These are phyloP conservation scores for Ganoderma boninense DNA, from an alignment of 1,284 basidiomycete species.

Conservation along the genomic window DNA sequence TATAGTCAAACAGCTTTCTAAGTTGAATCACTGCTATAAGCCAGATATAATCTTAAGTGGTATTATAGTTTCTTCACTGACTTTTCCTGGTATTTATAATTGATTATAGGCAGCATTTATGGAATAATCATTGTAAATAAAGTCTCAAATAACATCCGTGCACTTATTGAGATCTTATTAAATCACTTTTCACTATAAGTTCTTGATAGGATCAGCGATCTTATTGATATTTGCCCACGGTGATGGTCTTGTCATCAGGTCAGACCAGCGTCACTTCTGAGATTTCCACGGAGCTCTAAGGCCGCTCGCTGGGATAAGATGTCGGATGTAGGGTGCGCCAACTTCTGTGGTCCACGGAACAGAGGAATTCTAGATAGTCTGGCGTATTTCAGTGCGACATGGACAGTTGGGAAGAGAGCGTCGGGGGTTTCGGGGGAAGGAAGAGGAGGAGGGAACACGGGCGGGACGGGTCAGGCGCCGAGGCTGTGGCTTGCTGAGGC, in stretches of 20 bases:
- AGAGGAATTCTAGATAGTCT: neutral
- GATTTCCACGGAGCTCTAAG: neutral
- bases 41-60: no score
- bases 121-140: no score
- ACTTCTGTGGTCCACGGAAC: neutral
- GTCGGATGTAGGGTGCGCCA: neutral
- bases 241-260: neutral
- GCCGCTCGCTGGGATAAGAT: neutral
- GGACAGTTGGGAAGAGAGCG: neutral
- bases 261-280: neutral
- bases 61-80: no score
- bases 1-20: no score
- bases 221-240: no score
- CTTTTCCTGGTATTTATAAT: no score
- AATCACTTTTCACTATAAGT: no score
- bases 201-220: no score
- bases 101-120: no score
- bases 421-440: neutral
- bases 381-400: neutral
- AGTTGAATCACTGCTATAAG: no score
- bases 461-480: constrained; percentile 13
- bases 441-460: neutral
- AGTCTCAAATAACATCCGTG: no score
- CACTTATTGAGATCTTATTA: no score
- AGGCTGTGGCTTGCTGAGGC: constrained; percentile 23